phyloP scores from a whole-genome alignment of 768 basidiomycete genomes.

The Leccinum aurantiacum region DNA sequence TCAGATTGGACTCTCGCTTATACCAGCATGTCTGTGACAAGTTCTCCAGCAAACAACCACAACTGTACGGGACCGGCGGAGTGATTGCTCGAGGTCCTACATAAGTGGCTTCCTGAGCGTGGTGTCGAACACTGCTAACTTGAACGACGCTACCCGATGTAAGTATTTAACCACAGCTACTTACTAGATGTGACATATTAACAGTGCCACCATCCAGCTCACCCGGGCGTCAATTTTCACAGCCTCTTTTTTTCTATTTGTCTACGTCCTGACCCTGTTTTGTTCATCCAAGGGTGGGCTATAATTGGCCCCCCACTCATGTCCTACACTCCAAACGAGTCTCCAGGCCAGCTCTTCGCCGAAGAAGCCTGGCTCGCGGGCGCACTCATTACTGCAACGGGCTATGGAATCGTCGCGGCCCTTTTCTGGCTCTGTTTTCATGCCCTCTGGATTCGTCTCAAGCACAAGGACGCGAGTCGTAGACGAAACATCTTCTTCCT shows the following conservation, averaged over 20 bases:
- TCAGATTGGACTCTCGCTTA: too few relatives aligned
- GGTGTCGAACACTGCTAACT: not conserved
- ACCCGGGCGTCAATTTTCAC: not conserved
- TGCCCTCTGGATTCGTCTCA: conserved; percentile 19
- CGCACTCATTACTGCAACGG: conserved; percentile 25
- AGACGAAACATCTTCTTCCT: conserved; percentile 25
- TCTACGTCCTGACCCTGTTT: not conserved
- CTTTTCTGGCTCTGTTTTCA: conserved; percentile 26
- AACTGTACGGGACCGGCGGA: not conserved
- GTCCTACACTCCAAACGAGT: conserved; percentile 20
- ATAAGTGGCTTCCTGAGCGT: not conserved
- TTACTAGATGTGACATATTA: not conserved
- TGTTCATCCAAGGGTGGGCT: conserved; percentile 9
- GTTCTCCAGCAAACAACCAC: not conserved
- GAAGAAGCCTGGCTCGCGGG: conserved; percentile 33
- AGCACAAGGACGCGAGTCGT: conserved; percentile 12
- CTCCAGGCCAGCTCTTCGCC: conserved; percentile 17
- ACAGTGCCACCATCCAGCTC: not conserved
- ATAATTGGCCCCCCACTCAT: conserved; percentile 10
- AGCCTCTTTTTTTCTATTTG: not conserved
- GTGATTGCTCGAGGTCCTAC: not conserved
- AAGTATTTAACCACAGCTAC: not conserved
- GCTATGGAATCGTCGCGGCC: conserved; percentile 28
- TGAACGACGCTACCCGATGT: not conserved
- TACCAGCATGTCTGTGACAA: not conserved